phyloP scores from a whole-genome alignment of 164 flowering plant genomes.

The Protea cynaroides region DNA sequence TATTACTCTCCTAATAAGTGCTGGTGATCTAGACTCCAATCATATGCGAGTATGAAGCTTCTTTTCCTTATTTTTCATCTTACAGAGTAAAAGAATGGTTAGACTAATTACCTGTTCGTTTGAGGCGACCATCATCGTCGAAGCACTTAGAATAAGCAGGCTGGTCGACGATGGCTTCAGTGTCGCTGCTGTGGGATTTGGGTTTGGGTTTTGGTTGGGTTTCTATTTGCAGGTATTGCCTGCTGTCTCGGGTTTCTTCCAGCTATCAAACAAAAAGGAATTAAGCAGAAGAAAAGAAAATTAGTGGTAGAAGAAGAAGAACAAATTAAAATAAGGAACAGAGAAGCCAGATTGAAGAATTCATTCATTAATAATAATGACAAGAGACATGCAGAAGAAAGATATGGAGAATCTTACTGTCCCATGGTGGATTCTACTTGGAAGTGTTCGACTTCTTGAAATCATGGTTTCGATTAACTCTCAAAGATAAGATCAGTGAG shows the following conservation, averaged over 20 bases:
- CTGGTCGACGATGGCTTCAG: constrained; percentile 34
- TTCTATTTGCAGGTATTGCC: constrained; percentile 50
- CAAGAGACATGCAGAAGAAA: background rate
- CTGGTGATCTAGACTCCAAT: too few species aligned
- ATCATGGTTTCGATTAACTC: constrained; percentile 11
- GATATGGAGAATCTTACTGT: constrained; percentile 21
- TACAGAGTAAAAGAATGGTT: too few species aligned
- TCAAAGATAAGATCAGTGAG: too few species aligned
- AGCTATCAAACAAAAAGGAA: constrained; percentile 13
- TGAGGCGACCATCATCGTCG: constrained; percentile 53
- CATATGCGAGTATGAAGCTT: too few species aligned
- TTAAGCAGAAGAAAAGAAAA: background rate
- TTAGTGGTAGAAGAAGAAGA: too few species aligned
- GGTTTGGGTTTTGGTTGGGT: constrained; percentile 19
- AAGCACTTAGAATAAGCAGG: constrained; percentile 40
- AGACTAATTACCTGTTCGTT: constrained; percentile 38
- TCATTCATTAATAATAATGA: background rate
- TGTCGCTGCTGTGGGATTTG: constrained; percentile 19
- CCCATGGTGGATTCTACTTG: constrained; percentile 37
- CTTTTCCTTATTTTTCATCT: too few species aligned
- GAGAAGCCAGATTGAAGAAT: too few species aligned
- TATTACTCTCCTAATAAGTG: too few species aligned
- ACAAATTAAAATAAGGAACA: too few species aligned
- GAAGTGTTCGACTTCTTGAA: constrained; percentile 37
- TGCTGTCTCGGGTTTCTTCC: constrained; percentile 38